These are phyloP conservation scores for Cucurbita pepo DNA, from an alignment of 306 rosid species.

Conservation along the genomic window DNA sequence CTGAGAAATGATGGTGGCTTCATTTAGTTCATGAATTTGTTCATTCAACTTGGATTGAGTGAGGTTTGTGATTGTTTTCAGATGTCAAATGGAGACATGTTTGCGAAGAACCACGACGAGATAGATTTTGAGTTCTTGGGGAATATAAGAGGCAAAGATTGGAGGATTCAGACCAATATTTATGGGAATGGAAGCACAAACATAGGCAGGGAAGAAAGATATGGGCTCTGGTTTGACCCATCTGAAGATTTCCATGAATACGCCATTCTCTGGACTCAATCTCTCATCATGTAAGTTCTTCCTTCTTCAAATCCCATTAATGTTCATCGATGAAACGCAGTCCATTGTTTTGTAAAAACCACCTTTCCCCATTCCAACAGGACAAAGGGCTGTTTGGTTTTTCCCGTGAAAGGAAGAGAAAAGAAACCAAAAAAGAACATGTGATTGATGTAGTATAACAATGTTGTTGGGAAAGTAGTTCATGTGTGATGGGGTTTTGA, in stretches of 20 bases:
- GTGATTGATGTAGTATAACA: neutral
- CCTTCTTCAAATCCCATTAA: neutral
- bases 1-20: neutral
- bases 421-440: no score
- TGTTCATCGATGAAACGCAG: neutral
- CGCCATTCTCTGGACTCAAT: slow-evolving; percentile 74
- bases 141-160: slow-evolving; percentile 80
- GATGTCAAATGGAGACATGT: slow-evolving; percentile 92
- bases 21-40: neutral
- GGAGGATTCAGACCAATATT: slow-evolving; percentile 93
- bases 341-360: slow-evolving; percentile 39
- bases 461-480: neutral
- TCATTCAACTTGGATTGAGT: neutral
- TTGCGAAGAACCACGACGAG: slow-evolving; percentile 74
- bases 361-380: neutral
- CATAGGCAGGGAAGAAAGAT: slow-evolving; percentile 86
- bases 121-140: slow-evolving; percentile 95
- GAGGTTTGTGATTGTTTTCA: slow-evolving; percentile 12
- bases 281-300: slow-evolving; percentile 63
- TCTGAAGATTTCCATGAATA: slow-evolving; percentile 73
- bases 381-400: neutral
- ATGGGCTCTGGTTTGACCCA: slow-evolving; percentile 88
- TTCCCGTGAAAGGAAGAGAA: neutral
- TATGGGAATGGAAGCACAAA: slow-evolving; percentile 94
- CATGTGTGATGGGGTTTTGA: neutral